Conservation (phyloP, 2,329 filamentous ascomycete genomes). For the Monascus ruber region DNA sequence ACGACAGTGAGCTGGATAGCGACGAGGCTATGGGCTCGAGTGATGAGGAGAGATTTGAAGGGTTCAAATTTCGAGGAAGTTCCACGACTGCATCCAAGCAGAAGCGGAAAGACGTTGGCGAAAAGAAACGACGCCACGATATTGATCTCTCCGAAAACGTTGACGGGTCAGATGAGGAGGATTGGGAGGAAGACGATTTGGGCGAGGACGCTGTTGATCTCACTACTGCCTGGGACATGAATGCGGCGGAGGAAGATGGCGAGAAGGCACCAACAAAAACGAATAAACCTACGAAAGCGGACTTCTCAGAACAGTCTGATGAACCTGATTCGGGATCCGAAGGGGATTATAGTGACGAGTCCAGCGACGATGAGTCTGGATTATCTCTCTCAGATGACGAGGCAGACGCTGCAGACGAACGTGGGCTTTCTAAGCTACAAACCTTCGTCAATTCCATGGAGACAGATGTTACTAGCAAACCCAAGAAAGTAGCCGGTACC, state of each 20-base stretch:
- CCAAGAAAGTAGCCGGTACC: constrained; percentile 26
- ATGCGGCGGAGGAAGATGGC: constrained; percentile 28
- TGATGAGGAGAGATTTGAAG: constrained; percentile 75
- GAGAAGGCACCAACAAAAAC: constrained; percentile 17
- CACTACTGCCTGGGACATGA: constrained; percentile 49
- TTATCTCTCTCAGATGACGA: constrained; percentile 37
- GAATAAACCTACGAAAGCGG: constrained; percentile 8
- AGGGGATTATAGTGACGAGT: constrained; percentile 37
- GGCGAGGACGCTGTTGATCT: constrained; percentile 54
- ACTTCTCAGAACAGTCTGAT: constrained; percentile 8
- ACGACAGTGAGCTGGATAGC: constrained; percentile 59
- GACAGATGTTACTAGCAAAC: constrained; percentile 23
- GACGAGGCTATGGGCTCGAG: constrained; percentile 81
- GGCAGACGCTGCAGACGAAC: constrained; percentile 33
- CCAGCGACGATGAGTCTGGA: constrained; percentile 29
- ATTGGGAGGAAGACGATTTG: constrained; percentile 37
- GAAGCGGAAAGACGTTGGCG: constrained; percentile 8
- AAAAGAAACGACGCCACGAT: constrained; percentile 20
- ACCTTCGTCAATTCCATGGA: constrained; percentile 57
- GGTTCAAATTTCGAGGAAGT: constrained; percentile 57
- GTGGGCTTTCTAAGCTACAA: constrained; percentile 53
- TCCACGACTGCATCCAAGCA: constrained; percentile 31
- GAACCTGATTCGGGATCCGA: constrained; percentile 31
- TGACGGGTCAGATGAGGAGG: constrained; percentile 33
- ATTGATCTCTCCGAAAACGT: constrained; percentile 42